Conservation (phyloP, 78 protist species). For the Dictyostelium citrinum region DNA sequence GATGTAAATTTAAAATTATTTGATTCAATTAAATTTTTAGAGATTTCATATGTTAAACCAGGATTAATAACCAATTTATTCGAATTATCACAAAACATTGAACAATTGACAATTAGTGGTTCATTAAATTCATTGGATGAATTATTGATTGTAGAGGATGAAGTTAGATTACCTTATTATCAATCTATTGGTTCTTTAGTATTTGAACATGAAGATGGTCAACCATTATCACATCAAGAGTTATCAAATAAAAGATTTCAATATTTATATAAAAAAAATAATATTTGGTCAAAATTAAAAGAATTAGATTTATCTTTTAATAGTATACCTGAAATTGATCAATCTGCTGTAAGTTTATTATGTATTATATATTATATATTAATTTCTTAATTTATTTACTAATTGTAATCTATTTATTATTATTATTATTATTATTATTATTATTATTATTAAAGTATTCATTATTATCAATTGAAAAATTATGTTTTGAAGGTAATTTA, state of each 20-base stretch:
- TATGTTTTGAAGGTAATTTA: conserved; percentile 55
- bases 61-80: conserved; percentile 42
- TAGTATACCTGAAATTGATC: conserved; percentile 56
- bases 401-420: neutral
- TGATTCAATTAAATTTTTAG: conserved; percentile 13
- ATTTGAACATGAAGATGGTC: neutral
- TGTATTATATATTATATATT: neutral
- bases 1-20: conserved; percentile 13
- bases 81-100: neutral
- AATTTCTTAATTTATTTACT: neutral
- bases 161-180: conserved; percentile 2
- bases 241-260: conserved; percentile 27
- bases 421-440: neutral
- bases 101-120: neutral
- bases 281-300: conserved; percentile 38
- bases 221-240: neutral
- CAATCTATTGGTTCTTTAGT: neutral
- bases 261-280: conserved; percentile 20
- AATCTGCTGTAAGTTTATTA: conserved; percentile 2
- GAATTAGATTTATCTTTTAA: conserved; percentile 38
- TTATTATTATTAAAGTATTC: neutral
- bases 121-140: conserved; percentile 64
- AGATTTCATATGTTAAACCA: conserved; percentile 43
- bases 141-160: conserved; percentile 59
- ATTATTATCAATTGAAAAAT: neutral